Base-by-base conservation (phyloP, 2,329 filamentous ascomycete species). In the Elsinoe necatrix region DNA sequence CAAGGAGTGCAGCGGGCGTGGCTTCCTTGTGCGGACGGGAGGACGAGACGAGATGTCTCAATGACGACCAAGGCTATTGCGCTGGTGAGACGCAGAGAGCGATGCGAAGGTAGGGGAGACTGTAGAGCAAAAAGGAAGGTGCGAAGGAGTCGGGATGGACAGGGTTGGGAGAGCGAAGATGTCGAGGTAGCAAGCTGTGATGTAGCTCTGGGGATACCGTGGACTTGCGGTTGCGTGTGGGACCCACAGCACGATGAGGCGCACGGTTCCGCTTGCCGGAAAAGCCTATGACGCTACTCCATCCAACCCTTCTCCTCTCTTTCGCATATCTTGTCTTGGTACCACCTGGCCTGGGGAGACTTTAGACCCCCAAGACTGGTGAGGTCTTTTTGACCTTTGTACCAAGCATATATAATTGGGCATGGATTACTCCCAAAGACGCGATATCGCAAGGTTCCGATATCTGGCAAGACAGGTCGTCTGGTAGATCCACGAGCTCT, bases 1-100 rank as follows among this genome's bases (percentile, higher is more conserved):
- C 56, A 55, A 59, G 58, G 55, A 59, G 56, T 54, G 58, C 37
- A 51, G 39, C 48, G 43, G 50, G 39, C 58, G 60, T 59, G 55
- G 58, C 54, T 60, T 58, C 60, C 60, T 52, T 43, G 45, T 20
- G 23, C 16, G 25, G 48, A 52, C 34, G 34, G 34, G 41, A 47
- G 57, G 57, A 59, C 57, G 57, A 59, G 48, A 52, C 48, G 48
- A 12, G 48, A 27, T 37, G 48, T 52, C 48, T 52, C 48, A 52
- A 52, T 52, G 48, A 34, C 43, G 43, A 31, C 43, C 25, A 25
- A 27, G 9, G 43, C 14, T 25, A 6, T 37, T 37, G 43, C 43
- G n/a, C 18, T 52, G 18, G 29, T 14, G 25, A 39, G 21, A 59
- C 37, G 25, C 54, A 59, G 57, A 23, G 57, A 57, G 43, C 48